Conservation (phyloP, 2,329 filamentous ascomycete genomes). For the Sordariomycetes sp. region DNA sequence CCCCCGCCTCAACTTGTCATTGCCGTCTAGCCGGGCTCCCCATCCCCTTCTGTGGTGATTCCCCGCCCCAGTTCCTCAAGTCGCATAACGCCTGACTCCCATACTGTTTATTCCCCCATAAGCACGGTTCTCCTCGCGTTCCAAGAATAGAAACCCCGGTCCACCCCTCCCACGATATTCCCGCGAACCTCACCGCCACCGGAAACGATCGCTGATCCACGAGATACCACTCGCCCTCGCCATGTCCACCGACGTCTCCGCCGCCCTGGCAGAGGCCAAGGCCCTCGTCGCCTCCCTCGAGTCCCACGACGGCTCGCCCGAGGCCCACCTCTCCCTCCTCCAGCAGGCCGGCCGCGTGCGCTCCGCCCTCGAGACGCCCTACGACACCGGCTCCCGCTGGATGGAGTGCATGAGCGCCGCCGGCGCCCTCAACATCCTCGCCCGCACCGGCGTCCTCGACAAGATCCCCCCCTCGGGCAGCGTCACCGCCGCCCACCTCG, state of each 20-base stretch:
- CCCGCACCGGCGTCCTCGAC: slow-evolving; percentile 10
- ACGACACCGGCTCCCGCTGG: slow-evolving; percentile 10
- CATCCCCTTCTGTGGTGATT: no score
- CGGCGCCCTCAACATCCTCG: slow-evolving; percentile 11
- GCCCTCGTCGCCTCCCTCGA: slow-evolving; percentile 13
- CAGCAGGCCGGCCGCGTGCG: slow-evolving; percentile 11
- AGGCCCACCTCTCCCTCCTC: slow-evolving; percentile 9
- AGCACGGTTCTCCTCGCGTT: no score
- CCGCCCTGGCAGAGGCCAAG: slow-evolving; percentile 15
- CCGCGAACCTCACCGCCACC: background rate
- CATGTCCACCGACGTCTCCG: slow-evolving; percentile 11
- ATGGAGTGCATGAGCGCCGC: slow-evolving; percentile 12
- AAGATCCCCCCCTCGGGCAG: slow-evolving; percentile 8
- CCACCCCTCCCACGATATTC: no score
- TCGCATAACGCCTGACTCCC: no score
- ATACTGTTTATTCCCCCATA: no score
- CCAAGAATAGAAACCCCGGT: no score
- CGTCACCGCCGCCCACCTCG: slow-evolving; percentile 11
- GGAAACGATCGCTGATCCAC: no score
- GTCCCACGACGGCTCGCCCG: slow-evolving; percentile 10
- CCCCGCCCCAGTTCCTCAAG: no score
- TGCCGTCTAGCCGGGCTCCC: no score
- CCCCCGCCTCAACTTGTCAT: no score
- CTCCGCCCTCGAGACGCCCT: slow-evolving; percentile 11
- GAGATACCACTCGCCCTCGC: background rate